phyloP scores from a whole-genome alignment of 2,329 filamentous ascomycete genomes.

The Colletotrichum sp. region DNA sequence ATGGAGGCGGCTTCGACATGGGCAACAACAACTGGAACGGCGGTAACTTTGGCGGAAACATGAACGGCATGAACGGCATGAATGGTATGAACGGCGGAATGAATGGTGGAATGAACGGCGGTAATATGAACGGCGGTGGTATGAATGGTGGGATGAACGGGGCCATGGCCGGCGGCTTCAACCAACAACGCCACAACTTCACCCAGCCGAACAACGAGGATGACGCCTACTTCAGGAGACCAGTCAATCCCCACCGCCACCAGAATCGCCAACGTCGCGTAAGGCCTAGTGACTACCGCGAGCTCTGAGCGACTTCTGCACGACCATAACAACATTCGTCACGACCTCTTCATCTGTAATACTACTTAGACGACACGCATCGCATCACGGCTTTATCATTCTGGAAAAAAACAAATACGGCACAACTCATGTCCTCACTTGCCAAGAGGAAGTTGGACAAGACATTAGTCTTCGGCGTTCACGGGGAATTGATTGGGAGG shows the following conservation, averaged over 20 bases:
- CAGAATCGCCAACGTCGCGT: slow-evolving; percentile 80
- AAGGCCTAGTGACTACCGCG: slow-evolving; percentile 88
- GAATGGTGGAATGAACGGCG: slow-evolving; percentile 26
- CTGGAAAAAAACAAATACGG: slow-evolving; percentile 1
- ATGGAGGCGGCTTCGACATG: slow-evolving; percentile 32
- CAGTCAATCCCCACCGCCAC: slow-evolving; percentile 91
- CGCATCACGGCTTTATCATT: slow-evolving; percentile 10
- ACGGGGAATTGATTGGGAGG: neutral
- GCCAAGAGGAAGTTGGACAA: slow-evolving; percentile 4
- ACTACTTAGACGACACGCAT: slow-evolving; percentile 7
- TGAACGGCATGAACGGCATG: slow-evolving; percentile 35
- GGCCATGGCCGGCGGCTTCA: slow-evolving; percentile 28
- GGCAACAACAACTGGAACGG: slow-evolving; percentile 29
- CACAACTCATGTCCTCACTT: neutral
- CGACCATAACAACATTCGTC: neutral
- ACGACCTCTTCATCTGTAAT: neutral
- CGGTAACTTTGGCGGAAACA: slow-evolving; percentile 36
- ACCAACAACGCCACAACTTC: slow-evolving; percentile 39
- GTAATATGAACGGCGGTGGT: slow-evolving; percentile 33
- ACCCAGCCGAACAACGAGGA: slow-evolving; percentile 71
- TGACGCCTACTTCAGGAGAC: slow-evolving; percentile 93
- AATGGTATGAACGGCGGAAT: slow-evolving; percentile 32
- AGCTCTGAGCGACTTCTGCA: slow-evolving; percentile 59
- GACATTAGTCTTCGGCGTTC: slow-evolving; percentile 11
- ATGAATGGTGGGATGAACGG: slow-evolving; percentile 25